Evolutionary conservation across 225 moss, liverwort and hornwort species (phyloP).

Genomic region (Pseudisothecium myosuroides): DNA sequence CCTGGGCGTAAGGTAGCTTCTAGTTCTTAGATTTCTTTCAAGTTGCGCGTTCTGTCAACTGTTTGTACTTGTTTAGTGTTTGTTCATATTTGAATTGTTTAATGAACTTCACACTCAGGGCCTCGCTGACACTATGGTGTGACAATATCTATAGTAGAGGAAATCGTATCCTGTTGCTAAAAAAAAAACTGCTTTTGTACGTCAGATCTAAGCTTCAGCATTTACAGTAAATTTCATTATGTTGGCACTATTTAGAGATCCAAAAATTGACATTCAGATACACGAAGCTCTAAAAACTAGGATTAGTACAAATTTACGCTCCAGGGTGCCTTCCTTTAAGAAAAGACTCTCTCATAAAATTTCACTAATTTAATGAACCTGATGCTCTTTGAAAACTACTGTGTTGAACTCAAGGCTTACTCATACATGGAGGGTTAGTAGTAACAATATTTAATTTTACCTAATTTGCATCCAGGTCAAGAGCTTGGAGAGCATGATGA

Average conservation of each 20-base stretch:
- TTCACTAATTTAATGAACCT: neutral
- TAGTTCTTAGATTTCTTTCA: too few species aligned
- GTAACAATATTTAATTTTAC: neutral
- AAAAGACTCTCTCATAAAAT: neutral
- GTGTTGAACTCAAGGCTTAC: neutral
- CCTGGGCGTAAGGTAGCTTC: constrained; percentile 76
- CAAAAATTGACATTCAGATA: neutral
- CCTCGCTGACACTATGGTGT: neutral
- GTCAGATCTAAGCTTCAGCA: too few species aligned
- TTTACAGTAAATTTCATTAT: neutral
- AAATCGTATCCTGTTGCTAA: neutral
- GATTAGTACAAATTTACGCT: neutral
- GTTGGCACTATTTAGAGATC: neutral
- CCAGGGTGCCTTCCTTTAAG: neutral
- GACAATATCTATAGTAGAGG: too few species aligned
- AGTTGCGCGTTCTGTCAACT: neutral
- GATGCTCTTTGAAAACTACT: neutral
- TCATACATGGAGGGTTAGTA: too few species aligned
- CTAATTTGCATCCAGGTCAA: constrained; percentile 33
- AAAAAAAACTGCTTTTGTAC: neutral
- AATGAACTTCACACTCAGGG: neutral
- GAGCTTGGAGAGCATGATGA: constrained; percentile 82
- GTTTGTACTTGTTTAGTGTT: too few species aligned
- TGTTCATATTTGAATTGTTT: neutral
- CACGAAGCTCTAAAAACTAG: neutral